Conservation (phyloP, 78 protist genomes). For the Tieghemostelium lacteum region DNA sequence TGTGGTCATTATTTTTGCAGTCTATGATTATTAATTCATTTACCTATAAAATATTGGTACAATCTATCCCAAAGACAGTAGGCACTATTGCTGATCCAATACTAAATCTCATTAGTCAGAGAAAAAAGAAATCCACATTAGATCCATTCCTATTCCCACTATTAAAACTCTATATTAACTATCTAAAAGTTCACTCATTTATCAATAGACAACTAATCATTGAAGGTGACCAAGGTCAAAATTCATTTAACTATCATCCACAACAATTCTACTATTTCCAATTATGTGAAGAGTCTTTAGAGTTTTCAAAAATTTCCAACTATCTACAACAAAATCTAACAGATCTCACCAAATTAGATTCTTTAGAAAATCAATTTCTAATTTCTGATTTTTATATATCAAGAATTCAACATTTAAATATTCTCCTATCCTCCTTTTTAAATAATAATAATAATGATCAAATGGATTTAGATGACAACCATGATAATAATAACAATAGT, state of each 20-base stretch:
- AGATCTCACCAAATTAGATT: background rate
- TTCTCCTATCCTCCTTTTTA: conserved; percentile 26
- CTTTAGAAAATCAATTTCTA: background rate
- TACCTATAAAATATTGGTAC: conserved; percentile 4
- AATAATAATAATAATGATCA: background rate
- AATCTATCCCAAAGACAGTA: conserved; percentile 6
- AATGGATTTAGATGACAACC: background rate
- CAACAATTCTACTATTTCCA: conserved; percentile 69
- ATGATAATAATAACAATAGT: no score
- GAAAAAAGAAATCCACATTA: background rate
- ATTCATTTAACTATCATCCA: conserved; percentile 42
- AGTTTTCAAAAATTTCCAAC: conserved; percentile 7
- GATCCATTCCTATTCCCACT: background rate
- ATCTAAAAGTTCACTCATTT: conserved; percentile 47
- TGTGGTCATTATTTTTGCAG: conserved; percentile 8
- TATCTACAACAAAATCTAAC: background rate
- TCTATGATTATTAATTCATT: conserved; percentile 11
- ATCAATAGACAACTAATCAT: conserved; percentile 40
- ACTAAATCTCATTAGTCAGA: conserved; percentile 1
- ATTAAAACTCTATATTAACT: conserved; percentile 35
- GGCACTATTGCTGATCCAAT: conserved; percentile 9
- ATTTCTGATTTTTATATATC: background rate
- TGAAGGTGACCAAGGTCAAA: conserved; percentile 16
- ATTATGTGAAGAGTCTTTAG: conserved; percentile 34
- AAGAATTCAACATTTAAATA: conserved; percentile 60